Evolutionary conservation across 257 asterid genomes (phyloP).

Genomic region (Misopates orontium): DNA sequence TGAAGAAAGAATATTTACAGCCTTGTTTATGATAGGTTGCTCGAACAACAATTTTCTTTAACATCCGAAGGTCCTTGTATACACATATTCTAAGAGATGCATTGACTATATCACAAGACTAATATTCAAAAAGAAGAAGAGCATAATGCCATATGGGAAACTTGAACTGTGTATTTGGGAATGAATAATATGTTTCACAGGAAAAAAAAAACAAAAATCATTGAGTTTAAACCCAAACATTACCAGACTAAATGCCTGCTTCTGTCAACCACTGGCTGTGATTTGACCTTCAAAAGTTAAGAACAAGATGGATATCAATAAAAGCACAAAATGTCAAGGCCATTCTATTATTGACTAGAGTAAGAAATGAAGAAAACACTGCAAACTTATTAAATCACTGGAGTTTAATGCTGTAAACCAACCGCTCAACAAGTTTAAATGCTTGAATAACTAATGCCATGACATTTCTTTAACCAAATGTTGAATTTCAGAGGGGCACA

Average conservation of each 20-base stretch:
- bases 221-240: constrained; percentile 13
- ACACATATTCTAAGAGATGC: too few relatives aligned
- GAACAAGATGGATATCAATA: constrained; percentile 25
- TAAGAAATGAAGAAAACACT: constrained; percentile 12
- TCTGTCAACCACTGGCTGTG: constrained; percentile 88
- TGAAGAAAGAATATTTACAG: too few relatives aligned
- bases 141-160: constrained; percentile 12
- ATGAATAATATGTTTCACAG: constrained; percentile 2
- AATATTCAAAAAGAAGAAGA: too few relatives aligned
- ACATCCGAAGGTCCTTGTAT: too few relatives aligned
- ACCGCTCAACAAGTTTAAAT: not conserved
- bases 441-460: constrained; percentile 5
- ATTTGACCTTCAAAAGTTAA: constrained; percentile 64
- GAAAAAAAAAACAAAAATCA: not conserved
- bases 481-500: constrained; percentile 15
- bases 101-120: too few relatives aligned
- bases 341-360: not conserved
- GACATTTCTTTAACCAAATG: constrained; percentile 23
- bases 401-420: constrained; percentile 17
- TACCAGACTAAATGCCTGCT: constrained; percentile 87
- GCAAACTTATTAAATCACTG: constrained; percentile 19
- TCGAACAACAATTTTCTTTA: too few relatives aligned
- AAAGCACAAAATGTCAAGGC: constrained; percentile 14
- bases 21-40: too few relatives aligned
- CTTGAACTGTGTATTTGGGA: not conserved